phyloP scores from a whole-genome alignment of 495 filamentous ascomycete species.

The Aspergillus bertholletiae region DNA sequence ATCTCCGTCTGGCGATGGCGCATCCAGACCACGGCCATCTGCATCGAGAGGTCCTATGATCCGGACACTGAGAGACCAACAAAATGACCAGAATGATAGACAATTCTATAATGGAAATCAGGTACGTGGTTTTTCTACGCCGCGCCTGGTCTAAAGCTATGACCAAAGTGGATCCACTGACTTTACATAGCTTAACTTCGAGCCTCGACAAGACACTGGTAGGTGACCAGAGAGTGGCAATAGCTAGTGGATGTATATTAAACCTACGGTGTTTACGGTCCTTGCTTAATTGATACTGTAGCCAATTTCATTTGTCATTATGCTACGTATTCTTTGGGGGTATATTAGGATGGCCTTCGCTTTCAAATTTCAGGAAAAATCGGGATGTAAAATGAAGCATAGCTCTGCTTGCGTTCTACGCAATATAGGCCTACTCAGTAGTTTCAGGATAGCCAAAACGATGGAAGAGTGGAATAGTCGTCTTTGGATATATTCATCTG shows the following conservation, averaged over 20 bases:
- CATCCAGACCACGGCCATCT: conserved; percentile 16
- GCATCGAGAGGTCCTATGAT: conserved; percentile 37
- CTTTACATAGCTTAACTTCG: conserved; percentile 63
- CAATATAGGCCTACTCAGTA: background rate
- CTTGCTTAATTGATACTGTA: background rate
- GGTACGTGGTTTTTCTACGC: conserved; percentile 45
- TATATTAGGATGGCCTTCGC: background rate
- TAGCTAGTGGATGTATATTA: background rate
- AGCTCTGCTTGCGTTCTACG: background rate
- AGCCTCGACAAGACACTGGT: conserved; percentile 63
- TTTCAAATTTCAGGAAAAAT: background rate
- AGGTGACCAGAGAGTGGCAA: conserved; percentile 28
- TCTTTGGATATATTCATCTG: conserved; percentile 14
- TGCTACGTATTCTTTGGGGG: background rate
- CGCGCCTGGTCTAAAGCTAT: background rate
- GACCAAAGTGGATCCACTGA: background rate
- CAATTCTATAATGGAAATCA: conserved; percentile 90
- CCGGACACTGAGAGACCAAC: conserved; percentile 56
- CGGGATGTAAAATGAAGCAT: background rate
- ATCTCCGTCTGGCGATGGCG: conserved; percentile 5
- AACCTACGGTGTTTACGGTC: background rate
- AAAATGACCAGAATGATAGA: conserved; percentile 45
- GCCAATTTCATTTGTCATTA: no score
- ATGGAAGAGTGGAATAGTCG: conserved; percentile 18
- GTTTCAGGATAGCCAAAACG: background rate